Percentiles rank a stretch among this genome's conserved stretches.
phyloP scores from a whole-genome alignment of 2,329 filamentous ascomycete species.

The Pseudogymnoascus sp. region DNA sequence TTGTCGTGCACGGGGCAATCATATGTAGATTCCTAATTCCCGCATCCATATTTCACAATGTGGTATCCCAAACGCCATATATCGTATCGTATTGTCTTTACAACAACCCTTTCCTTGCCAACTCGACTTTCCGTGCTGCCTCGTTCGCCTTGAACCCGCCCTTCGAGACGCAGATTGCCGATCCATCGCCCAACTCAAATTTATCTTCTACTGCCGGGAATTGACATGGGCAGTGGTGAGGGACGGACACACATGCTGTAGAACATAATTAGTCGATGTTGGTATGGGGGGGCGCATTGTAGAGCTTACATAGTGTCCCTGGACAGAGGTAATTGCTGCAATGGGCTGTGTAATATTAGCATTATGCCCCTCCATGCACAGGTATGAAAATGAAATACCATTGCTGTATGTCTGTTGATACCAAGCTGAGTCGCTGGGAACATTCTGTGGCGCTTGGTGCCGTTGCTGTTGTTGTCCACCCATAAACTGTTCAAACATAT shows the following conservation, averaged over 20 bases:
- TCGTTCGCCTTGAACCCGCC: conserved; percentile 67
- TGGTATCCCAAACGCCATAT: conserved; percentile 6
- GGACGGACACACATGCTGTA: conserved; percentile 81
- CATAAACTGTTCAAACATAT: conserved; percentile 88
- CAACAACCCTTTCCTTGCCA: conserved; percentile 70
- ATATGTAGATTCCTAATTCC: conserved; percentile 1
- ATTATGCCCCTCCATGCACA: conserved; percentile 1
- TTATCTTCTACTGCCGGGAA: conserved; percentile 72
- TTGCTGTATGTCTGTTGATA: conserved; percentile 65
- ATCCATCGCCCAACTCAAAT: conserved; percentile 63
- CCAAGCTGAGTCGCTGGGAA: conserved; percentile 71
- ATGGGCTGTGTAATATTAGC: conserved; percentile 45
- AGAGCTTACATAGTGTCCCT: conserved; percentile 57
- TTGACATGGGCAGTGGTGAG: conserved; percentile 92
- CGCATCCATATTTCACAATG: not conserved
- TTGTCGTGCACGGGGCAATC: not conserved
- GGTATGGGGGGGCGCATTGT: not conserved
- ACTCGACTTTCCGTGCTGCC: conserved; percentile 65
- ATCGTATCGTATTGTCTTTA: conserved; percentile 29
- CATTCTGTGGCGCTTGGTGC: conserved; percentile 65
- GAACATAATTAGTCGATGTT: not conserved
- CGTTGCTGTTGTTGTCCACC: conserved; percentile 50
- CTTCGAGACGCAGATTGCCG: conserved; percentile 64
- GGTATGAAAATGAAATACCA: conserved; percentile 36
- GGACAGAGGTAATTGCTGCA: conserved; percentile 94